Evolutionary conservation across 495 filamentous ascomycete species (phyloP).

Genomic region (Zalerion maritima): DNA sequence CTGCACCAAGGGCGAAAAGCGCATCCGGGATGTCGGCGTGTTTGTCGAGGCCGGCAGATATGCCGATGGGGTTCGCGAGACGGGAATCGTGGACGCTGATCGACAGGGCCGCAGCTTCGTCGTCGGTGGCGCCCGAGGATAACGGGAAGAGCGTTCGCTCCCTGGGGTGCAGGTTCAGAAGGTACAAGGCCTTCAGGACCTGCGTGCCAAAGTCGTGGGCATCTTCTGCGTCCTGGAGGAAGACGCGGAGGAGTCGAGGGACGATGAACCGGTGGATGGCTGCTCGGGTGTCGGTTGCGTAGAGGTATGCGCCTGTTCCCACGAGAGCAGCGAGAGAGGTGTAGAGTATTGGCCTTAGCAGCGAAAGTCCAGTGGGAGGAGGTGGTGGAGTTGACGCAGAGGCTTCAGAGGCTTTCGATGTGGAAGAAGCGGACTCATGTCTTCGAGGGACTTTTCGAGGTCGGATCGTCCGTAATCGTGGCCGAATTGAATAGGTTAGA

Average conservation of each 20-base stretch:
- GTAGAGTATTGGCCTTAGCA: too few species aligned
- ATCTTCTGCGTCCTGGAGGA: slow-evolving; percentile 77
- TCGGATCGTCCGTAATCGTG: too few species aligned
- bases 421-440: too few species aligned
- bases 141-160: too few species aligned
- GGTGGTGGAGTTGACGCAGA: too few species aligned
- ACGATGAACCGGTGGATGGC: slow-evolving; percentile 70
- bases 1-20: slow-evolving; percentile 66
- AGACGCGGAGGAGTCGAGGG: slow-evolving; percentile 51
- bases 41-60: slow-evolving; percentile 90
- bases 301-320: slow-evolving; percentile 47
- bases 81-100: slow-evolving; percentile 61
- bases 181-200: slow-evolving; percentile 51
- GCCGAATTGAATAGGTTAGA: too few species aligned
- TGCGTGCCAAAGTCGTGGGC: slow-evolving; percentile 69
- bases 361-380: too few species aligned
- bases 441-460: too few species aligned
- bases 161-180: slow-evolving; percentile 53
- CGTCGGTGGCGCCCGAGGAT: slow-evolving; percentile 6
- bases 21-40: slow-evolving; percentile 72
- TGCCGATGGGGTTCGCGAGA: slow-evolving; percentile 75
- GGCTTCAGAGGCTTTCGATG: too few species aligned
- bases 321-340: slow-evolving; percentile 23
- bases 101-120: slow-evolving; percentile 16
- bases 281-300: slow-evolving; percentile 81